A percentile compares a stretch with the other conserved stretches of the same genome.
phyloP scores from a whole-genome alignment of 2,329 filamentous ascomycete genomes.

The Nemania sp. region DNA sequence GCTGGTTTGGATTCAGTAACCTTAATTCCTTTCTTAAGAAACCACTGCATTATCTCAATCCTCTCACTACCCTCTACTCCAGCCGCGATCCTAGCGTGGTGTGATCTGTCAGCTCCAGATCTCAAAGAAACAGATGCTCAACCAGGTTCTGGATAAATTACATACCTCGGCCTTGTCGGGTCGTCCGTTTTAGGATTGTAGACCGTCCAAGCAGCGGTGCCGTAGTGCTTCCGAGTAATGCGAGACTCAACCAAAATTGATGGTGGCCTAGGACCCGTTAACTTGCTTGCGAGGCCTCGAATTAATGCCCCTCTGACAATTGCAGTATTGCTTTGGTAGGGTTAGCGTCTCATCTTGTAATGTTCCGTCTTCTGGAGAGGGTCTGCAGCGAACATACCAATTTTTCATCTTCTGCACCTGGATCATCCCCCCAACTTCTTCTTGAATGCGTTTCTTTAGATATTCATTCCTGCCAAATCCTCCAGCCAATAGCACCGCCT shows the following conservation, averaged over 20 bases:
- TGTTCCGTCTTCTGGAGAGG: background rate
- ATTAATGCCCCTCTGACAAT: conserved; percentile 1
- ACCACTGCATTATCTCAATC: background rate
- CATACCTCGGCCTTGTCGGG: background rate
- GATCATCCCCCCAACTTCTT: background rate
- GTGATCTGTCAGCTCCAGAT: background rate
- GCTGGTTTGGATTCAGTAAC: background rate
- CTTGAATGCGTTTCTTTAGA: background rate
- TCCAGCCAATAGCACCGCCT: background rate
- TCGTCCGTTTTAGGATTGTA: background rate
- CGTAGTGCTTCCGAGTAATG: background rate
- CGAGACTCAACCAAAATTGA: background rate
- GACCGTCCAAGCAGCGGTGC: background rate
- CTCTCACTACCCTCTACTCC: conserved; percentile 1
- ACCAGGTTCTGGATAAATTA: background rate
- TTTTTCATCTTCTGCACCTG: background rate
- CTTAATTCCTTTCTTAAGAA: background rate
- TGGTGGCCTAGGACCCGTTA: background rate
- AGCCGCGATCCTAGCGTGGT: background rate
- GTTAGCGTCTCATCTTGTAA: background rate
- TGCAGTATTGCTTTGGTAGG: background rate
- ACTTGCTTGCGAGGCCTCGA: background rate
- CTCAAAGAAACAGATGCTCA: background rate
- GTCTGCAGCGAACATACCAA: background rate
- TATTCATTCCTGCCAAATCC: background rate